Conservation (phyloP, 345 rosid species). For the Cochlearia excelsa region DNA sequence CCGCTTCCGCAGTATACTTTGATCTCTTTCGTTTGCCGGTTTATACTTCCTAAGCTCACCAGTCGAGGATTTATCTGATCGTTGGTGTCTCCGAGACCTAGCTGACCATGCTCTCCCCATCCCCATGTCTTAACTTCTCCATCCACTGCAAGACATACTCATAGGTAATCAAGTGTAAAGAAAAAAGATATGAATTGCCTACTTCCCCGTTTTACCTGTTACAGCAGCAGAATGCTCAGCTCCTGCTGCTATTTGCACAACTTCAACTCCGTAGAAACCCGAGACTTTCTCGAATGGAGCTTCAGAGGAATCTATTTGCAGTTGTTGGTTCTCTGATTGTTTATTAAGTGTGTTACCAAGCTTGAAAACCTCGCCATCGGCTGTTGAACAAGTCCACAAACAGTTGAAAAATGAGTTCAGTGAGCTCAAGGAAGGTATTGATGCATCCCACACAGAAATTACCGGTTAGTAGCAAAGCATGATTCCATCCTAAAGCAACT, state of each 20-base stretch:
- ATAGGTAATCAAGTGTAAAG: background rate
- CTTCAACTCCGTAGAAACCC: constrained; percentile 44
- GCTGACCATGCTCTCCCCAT: constrained; percentile 99
- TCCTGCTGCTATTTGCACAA: constrained; percentile 65
- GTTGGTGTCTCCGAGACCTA: constrained; percentile 62
- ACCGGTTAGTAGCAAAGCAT: constrained; percentile 65
- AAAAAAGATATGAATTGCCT: background rate
- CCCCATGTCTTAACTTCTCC: constrained; percentile 78
- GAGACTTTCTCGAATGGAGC: constrained; percentile 45
- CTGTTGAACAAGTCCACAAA: constrained; percentile 40
- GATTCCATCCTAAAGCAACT: constrained; percentile 84
- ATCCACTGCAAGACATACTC: constrained; percentile 44
- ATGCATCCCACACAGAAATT: background rate
- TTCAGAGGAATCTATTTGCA: constrained; percentile 30
- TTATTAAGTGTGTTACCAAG: constrained; percentile 56
- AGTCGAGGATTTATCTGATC: constrained; percentile 56
- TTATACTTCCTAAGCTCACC: constrained; percentile 38
- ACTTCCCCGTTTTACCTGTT: constrained; percentile 46
- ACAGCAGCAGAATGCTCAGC: constrained; percentile 85
- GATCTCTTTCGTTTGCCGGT: constrained; percentile 18
- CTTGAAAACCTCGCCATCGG: constrained; percentile 56
- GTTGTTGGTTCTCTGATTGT: constrained; percentile 34
- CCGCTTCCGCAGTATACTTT: constrained; percentile 84
- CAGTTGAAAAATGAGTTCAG: constrained; percentile 7
- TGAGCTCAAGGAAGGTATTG: constrained; percentile 5